A percentile compares a stretch with the other conserved stretches of the same genome.
Conservation (phyloP, 345 rosid species). For the Passiflora organensis region DNA sequence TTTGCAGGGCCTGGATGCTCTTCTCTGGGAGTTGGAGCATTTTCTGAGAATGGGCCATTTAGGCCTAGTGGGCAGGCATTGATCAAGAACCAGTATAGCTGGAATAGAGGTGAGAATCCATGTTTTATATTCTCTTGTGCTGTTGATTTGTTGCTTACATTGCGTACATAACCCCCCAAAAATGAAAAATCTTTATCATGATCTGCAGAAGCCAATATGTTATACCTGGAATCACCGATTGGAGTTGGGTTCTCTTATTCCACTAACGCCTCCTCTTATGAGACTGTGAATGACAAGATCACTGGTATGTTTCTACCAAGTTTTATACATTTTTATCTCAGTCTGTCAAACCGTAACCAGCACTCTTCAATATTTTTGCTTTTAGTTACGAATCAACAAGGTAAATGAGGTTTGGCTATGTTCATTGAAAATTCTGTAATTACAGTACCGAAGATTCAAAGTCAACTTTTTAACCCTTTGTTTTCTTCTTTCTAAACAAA, state of each 20-base stretch:
- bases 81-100: conserved; percentile 76
- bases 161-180: neutral
- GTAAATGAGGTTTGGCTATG: too few species aligned
- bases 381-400: too few species aligned
- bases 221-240: conserved; percentile 86
- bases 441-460: conserved; percentile 28
- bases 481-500: conserved; percentile 19
- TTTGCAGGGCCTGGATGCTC: conserved; percentile 92
- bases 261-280: conserved; percentile 50
- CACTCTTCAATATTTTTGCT: too few species aligned
- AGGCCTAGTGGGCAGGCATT: conserved; percentile 76
- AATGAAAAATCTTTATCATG: conserved; percentile 15
- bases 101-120: conserved; percentile 65
- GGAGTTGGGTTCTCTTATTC: conserved; percentile 99
- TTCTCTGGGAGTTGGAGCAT: conserved; percentile 95
- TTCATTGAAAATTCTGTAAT: too few species aligned
- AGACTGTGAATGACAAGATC: conserved; percentile 64
- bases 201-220: conserved; percentile 79
- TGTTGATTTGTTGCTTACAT: neutral
- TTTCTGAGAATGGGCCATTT: conserved; percentile 94
- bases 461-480: conserved; percentile 6
- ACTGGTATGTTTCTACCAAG: conserved; percentile 48
- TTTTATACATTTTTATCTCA: neutral
- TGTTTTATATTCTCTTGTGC: neutral
- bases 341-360: neutral